Evolutionary conservation across 768 basidiomycete genomes (phyloP).

Genomic region (Hericium alpestre): DNA sequence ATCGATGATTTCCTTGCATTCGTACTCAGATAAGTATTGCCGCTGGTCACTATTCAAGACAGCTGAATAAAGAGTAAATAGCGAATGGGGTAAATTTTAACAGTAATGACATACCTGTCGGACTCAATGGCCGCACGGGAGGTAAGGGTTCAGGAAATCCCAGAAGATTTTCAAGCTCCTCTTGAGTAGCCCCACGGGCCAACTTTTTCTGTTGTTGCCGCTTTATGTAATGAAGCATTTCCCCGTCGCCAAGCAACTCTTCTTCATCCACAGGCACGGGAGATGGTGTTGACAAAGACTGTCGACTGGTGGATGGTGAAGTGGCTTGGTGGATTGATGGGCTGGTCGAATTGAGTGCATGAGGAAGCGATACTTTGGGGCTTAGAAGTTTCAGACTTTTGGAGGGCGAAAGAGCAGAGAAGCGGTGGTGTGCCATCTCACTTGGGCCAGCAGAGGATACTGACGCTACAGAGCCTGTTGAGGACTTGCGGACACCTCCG

Average conservation of each 20-base stretch:
- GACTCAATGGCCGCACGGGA: conserved; percentile 54
- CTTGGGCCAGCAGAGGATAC: conserved; percentile 41
- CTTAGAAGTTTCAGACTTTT: conserved; percentile 73
- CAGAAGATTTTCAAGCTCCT: conserved; percentile 79
- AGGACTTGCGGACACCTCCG: conserved; percentile 69
- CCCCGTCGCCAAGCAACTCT: conserved; percentile 83
- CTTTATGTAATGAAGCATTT: conserved; percentile 91
- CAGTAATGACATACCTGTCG: conserved; percentile 46
- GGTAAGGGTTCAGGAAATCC: conserved; percentile 86
- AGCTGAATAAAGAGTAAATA: conserved; percentile 27
- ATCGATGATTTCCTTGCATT: conserved; percentile 85
- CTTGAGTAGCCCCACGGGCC: conserved; percentile 71
- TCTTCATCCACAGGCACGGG: conserved; percentile 76
- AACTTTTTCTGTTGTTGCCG: conserved; percentile 84
- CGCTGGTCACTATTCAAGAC: conserved; percentile 56
- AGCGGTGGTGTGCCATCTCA: conserved; percentile 44
- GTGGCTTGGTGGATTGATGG: conserved; percentile 44
- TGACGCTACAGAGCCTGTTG: conserved; percentile 71
- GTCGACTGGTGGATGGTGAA: conserved; percentile 61
- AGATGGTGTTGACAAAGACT: conserved; percentile 76
- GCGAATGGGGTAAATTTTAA: not conserved
- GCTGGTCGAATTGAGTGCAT: conserved; percentile 44
- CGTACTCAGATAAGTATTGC: conserved; percentile 74
- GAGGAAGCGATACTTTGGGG: conserved; percentile 62
- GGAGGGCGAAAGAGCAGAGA: conserved; percentile 78